phyloP scores from a whole-genome alignment of 108 stramenopile species.

The Skeletonema menzelii region DNA sequence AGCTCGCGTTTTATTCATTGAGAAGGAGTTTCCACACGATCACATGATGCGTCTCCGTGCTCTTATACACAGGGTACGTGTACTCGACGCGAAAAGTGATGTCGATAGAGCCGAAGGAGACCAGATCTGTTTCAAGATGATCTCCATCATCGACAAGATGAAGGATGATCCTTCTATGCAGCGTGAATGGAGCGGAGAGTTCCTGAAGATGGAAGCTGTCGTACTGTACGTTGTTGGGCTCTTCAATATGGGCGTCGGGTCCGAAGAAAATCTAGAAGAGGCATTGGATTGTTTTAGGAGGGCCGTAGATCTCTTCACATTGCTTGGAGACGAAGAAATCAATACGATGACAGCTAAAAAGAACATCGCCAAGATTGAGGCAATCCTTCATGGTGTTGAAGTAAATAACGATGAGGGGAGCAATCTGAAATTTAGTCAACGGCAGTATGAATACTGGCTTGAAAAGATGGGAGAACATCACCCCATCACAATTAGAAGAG shows the following conservation, averaged over 20 bases:
- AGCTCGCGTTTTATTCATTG: neutral
- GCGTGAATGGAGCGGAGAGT: neutral
- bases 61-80: neutral
- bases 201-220: neutral
- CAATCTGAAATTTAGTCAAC: neutral
- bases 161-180: neutral
- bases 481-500: constrained; percentile 1
- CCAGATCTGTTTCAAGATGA: neutral
- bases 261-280: neutral
- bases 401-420: neutral
- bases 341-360: neutral
- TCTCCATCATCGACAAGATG: constrained; percentile 1
- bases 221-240: neutral
- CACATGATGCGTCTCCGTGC: neutral
- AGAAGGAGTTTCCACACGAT: neutral
- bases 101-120: neutral
- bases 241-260: neutral
- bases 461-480: neutral
- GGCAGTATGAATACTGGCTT: neutral
- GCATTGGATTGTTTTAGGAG: constrained; percentile 5
- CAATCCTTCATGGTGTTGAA: neutral
- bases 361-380: neutral
- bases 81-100: neutral
- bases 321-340: neutral
- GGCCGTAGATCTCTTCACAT: neutral